Base-by-base conservation (phyloP, 208 protist species). In the Angomonas deanei region DNA sequence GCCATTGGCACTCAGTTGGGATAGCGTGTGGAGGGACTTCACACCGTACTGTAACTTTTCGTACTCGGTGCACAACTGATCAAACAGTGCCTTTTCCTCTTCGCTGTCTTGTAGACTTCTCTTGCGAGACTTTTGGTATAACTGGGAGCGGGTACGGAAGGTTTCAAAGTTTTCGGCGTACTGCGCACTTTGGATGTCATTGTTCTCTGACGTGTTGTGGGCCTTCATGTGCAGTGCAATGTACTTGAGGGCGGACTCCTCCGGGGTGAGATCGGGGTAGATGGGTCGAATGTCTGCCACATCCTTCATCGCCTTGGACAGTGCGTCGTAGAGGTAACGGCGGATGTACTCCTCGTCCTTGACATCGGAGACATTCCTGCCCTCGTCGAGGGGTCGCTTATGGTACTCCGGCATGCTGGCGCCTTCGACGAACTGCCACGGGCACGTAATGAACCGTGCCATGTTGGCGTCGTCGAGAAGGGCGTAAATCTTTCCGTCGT, bases 161-260 rank as follows among this genome's bases (percentile, higher is more conserved):
- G 73, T 17, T 49, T 86, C 66, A 46, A 85, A 84, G 49, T 86
- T 88, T 0, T 62, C 49, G 30, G 61, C 68, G 78, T 93, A 93
- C 61, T 91, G 79, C 34, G 73, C 68, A 10, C 65, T 64, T 57
- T 92, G 82, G 50, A 93, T 82, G 30, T 34, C 30, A 33, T 65
- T 89, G 71, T 93, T 80, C 19, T 75, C 80, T 4, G 48, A 65
- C 28, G 56, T 68, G 47, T 75, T 85, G 68, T 91, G 80, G 4
- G 82, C 87, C 66, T 96, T 95, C 58, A 97, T 72, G 70, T 93
- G 83, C n/a, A 94, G 70, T 10, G 89, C 88, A 0, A 97, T 76
- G 66, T 78, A 96, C 70, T 93, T 92, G 19, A 95, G 70, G 15
- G 88, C 92, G 13, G 89, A 96, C 68, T 94, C 83, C 71, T 94